Conservation (phyloP, 768 basidiomycete genomes). For the Naganishia kalamii region DNA sequence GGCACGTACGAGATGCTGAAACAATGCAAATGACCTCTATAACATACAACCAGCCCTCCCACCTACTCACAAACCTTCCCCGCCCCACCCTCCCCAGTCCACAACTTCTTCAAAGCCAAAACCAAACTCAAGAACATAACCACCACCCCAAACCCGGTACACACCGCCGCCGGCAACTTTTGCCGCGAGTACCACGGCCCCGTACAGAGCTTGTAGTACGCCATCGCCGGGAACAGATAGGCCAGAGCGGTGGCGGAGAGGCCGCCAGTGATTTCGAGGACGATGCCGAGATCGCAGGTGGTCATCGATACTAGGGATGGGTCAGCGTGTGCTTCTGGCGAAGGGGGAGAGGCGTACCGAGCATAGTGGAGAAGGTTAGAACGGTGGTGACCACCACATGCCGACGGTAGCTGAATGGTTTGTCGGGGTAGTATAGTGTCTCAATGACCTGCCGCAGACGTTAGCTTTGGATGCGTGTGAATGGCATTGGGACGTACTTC, state of each 20-base stretch:
- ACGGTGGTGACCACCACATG: conserved; percentile 86
- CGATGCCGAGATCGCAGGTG: conserved; percentile 95
- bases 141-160: conserved; percentile 65
- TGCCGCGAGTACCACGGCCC: conserved; percentile 62
- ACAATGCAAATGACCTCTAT: not conserved
- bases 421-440: conserved; percentile 88
- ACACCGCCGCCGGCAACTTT: conserved; percentile 69
- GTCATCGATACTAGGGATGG: conserved; percentile 65
- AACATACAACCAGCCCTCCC: not conserved
- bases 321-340: not conserved
- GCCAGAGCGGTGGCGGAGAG: conserved; percentile 67
- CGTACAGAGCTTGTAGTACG: conserved; percentile 36
- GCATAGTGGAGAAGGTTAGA: conserved; percentile 73
- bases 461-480: not conserved
- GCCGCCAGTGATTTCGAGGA: conserved; percentile 98
- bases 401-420: conserved; percentile 69
- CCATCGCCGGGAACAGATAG: conserved; percentile 58
- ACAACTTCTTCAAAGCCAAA: conserved; percentile 70
- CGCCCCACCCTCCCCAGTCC: conserved; percentile 60
- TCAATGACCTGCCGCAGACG: conserved; percentile 68
- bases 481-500: conserved; percentile 57
- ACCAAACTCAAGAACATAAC: conserved; percentile 73
- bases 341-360: conserved; percentile 54
- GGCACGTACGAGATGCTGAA: not conserved
- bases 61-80: conserved; percentile 59